Conservation (phyloP, 2,329 filamentous ascomycete species). For the Didymosphaeria variabile region DNA sequence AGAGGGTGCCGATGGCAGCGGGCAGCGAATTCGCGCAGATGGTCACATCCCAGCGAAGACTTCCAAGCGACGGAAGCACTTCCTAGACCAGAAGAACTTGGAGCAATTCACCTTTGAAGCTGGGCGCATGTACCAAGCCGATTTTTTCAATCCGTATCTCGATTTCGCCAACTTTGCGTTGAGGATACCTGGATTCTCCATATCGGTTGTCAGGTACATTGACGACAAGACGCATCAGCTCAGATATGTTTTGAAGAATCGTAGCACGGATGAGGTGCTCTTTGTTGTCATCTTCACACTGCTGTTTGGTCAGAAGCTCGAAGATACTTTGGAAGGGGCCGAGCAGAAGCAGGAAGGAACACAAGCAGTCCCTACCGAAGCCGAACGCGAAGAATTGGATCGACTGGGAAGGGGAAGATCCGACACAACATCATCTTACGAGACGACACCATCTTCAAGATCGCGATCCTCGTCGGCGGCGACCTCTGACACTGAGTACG, state of each 20-base stretch:
- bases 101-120: slow-evolving; percentile 54
- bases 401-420: slow-evolving; percentile 1
- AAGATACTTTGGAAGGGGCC: slow-evolving; percentile 42
- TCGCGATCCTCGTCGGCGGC: slow-evolving; percentile 20
- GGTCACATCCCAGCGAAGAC: slow-evolving; percentile 49
- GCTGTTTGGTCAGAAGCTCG: slow-evolving; percentile 54
- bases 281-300: slow-evolving; percentile 58
- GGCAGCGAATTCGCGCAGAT: slow-evolving; percentile 38
- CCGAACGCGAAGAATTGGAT: not conserved
- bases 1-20: slow-evolving; percentile 53
- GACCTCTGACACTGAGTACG: slow-evolving; percentile 17
- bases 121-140: slow-evolving; percentile 54
- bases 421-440: slow-evolving; percentile 21
- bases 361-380: not conserved
- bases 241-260: slow-evolving; percentile 57
- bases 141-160: slow-evolving; percentile 60
- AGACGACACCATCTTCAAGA: slow-evolving; percentile 21
- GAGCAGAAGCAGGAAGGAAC: slow-evolving; percentile 17
- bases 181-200: slow-evolving; percentile 56
- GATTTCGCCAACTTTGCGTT: slow-evolving; percentile 58
- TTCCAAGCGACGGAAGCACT: slow-evolving; percentile 57
- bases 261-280: slow-evolving; percentile 51
- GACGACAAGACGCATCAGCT: slow-evolving; percentile 59
- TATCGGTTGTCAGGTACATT: slow-evolving; percentile 57
- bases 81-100: slow-evolving; percentile 47